A percentile compares a stretch with the other conserved stretches of the same genome.
Evolutionary conservation across 805 yeast genomes (phyloP).

Genomic region (Lachancea meyersii): DNA sequence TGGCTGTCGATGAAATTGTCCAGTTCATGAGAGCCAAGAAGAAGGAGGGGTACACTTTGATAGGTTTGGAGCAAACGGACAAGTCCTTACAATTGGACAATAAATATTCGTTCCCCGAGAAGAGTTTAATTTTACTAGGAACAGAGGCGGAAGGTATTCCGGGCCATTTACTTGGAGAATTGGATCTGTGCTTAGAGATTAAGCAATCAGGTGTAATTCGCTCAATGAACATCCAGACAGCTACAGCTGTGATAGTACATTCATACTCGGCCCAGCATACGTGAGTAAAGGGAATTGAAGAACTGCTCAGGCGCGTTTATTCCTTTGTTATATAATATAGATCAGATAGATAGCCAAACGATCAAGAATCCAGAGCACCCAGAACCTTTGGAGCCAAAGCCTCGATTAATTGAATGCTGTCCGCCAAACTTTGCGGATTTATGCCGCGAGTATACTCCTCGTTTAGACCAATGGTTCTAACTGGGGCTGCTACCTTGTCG

Average conservation of each 20-base stretch:
- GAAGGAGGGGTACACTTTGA: conserved; percentile 76
- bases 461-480: conserved; percentile 61
- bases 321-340: background rate
- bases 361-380: conserved; percentile 42
- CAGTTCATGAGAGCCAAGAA: conserved; percentile 52
- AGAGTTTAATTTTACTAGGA: conserved; percentile 73
- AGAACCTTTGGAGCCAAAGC: conserved; percentile 59
- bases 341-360: background rate
- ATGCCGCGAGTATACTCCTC: conserved; percentile 48
- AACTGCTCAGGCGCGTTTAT: background rate
- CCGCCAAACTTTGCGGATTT: conserved; percentile 40
- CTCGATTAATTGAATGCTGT: conserved; percentile 53
- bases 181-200: conserved; percentile 84
- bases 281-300: background rate
- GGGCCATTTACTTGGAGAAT: conserved; percentile 70
- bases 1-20: conserved; percentile 47
- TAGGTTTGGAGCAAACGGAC: conserved; percentile 92
- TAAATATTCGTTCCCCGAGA: conserved; percentile 66
- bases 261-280: conserved; percentile 56
- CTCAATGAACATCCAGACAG: conserved; percentile 96
- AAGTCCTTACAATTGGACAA: conserved; percentile 66
- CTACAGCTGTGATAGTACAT: conserved; percentile 89
- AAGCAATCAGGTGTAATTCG: conserved; percentile 88
- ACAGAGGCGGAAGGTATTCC: conserved; percentile 90
- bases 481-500: conserved; percentile 65